Percentiles rank a stretch among this genome's conserved stretches.
Conservation (phyloP, 495 filamentous ascomycete genomes). For the Annulohypoxylon maeteangense region DNA sequence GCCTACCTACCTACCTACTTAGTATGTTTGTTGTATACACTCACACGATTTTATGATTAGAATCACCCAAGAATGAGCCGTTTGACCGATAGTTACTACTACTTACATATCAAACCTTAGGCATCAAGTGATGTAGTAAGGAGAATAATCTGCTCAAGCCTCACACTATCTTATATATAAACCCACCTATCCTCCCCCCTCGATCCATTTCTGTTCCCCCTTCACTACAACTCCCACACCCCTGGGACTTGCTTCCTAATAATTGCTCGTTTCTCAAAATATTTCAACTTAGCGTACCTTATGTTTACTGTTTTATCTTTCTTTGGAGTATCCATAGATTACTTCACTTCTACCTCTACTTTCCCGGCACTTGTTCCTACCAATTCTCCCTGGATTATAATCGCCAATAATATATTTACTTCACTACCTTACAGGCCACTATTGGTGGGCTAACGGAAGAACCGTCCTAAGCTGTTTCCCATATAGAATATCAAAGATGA, state of each 20-base stretch:
- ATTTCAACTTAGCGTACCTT: too few relatives aligned
- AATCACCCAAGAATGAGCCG: background rate
- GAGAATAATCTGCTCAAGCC: background rate
- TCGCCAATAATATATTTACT: too few relatives aligned
- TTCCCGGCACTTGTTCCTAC: too few relatives aligned
- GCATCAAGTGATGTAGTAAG: background rate
- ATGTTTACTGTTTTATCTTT: too few relatives aligned
- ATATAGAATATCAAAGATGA: too few relatives aligned
- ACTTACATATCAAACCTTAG: background rate
- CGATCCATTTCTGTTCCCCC: background rate
- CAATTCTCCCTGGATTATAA: too few relatives aligned
- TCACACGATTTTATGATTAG: background rate
- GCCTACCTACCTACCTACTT: too few relatives aligned
- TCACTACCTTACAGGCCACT: too few relatives aligned
- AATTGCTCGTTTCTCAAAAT: background rate
- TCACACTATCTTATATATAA: background rate
- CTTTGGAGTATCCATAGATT: too few relatives aligned
- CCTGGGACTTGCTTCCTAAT: background rate
- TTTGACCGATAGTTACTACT: background rate
- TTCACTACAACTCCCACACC: background rate
- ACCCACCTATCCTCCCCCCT: background rate
- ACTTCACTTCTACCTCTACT: too few relatives aligned
- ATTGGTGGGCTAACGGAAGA: too few relatives aligned
- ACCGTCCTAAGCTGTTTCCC: too few relatives aligned
- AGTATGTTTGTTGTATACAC: background rate